phyloP scores from a whole-genome alignment of 805 yeast species.

The Pichia kluyveri region DNA sequence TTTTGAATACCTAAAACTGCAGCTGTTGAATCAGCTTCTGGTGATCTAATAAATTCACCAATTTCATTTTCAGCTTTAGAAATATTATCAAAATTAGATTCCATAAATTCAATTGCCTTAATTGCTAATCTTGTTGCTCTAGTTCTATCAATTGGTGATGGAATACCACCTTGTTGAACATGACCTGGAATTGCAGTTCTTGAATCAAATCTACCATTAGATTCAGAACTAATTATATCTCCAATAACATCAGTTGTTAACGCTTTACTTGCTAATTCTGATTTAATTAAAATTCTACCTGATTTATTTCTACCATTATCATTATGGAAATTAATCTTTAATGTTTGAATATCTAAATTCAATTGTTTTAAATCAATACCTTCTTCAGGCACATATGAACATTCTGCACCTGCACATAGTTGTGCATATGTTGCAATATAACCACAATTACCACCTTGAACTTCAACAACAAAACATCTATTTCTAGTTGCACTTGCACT shows the following conservation, averaged over 20 bases:
- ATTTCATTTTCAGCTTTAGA: slow-evolving; percentile 17
- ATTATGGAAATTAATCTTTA: slow-evolving; percentile 49
- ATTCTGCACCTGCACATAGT: slow-evolving; percentile 63
- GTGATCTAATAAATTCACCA: slow-evolving; percentile 22
- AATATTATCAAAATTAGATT: slow-evolving; percentile 25
- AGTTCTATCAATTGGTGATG: slow-evolving; percentile 71
- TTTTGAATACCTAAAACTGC: slow-evolving; percentile 78
- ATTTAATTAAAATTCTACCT: slow-evolving; percentile 63
- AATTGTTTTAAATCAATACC: slow-evolving; percentile 51
- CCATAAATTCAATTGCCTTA: slow-evolving; percentile 62
- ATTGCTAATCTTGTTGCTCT: slow-evolving; percentile 66
- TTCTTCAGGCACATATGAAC: slow-evolving; percentile 71
- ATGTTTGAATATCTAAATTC: slow-evolving; percentile 54
- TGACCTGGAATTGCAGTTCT: slow-evolving; percentile 81
- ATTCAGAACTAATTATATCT: slow-evolving; percentile 57
- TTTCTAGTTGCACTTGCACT: slow-evolving; percentile 72
- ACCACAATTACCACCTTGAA: slow-evolving; percentile 82
- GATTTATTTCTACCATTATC: slow-evolving; percentile 58
- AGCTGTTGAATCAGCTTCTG: slow-evolving; percentile 43
- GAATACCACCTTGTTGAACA: slow-evolving; percentile 77
- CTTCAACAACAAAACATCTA: slow-evolving; percentile 73
- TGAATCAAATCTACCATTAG: slow-evolving; percentile 60
- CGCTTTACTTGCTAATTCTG: slow-evolving; percentile 61
- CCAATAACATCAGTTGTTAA: slow-evolving; percentile 60
- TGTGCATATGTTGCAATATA: slow-evolving; percentile 64